Evolutionary conservation across 495 filamentous ascomycete genomes (phyloP).

Genomic region (Massariosphaeria phaeospora): DNA sequence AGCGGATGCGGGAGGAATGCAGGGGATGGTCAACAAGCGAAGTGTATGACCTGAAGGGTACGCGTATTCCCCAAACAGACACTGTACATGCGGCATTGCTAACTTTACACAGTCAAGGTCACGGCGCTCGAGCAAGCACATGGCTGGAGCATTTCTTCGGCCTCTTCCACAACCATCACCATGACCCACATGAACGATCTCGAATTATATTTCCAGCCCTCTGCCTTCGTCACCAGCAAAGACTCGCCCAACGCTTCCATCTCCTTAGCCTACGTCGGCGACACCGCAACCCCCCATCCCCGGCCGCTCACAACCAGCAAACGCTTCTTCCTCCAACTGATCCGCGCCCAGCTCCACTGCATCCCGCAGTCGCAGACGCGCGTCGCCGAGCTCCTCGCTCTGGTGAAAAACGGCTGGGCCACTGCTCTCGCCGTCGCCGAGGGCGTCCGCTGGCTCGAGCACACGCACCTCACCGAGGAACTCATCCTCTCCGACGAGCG

Average conservation of each 20-base stretch:
- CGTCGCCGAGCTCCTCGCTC: constrained; percentile 51
- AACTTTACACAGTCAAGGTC: constrained; percentile 53
- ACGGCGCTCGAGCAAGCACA: constrained; percentile 60
- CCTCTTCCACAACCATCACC: constrained; percentile 54
- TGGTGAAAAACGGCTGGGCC: constrained; percentile 58
- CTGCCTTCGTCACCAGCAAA: constrained; percentile 47
- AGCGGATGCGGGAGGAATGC: constrained; percentile 78
- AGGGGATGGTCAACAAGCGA: constrained; percentile 82
- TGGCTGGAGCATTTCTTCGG: constrained; percentile 73
- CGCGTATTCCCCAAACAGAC: constrained; percentile 25
- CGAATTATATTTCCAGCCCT: constrained; percentile 67
- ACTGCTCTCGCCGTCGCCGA: constrained; percentile 49
- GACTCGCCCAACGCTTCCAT: constrained; percentile 41
- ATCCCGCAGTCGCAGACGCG: constrained; percentile 47
- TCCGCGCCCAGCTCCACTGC: constrained; percentile 54
- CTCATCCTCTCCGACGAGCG: constrained; percentile 53
- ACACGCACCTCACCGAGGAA: constrained; percentile 51
- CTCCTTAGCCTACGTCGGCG: constrained; percentile 46
- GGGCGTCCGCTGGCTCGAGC: constrained; percentile 51
- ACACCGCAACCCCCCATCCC: constrained; percentile 41
- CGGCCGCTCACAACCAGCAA: constrained; percentile 48
- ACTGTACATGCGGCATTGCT: not conserved
- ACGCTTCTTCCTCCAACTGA: constrained; percentile 66
- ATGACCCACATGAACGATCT: constrained; percentile 77
- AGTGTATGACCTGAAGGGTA: constrained; percentile 68